phyloP scores from a whole-genome alignment of 768 basidiomycete species.

The Pulveroboletus sp. region DNA sequence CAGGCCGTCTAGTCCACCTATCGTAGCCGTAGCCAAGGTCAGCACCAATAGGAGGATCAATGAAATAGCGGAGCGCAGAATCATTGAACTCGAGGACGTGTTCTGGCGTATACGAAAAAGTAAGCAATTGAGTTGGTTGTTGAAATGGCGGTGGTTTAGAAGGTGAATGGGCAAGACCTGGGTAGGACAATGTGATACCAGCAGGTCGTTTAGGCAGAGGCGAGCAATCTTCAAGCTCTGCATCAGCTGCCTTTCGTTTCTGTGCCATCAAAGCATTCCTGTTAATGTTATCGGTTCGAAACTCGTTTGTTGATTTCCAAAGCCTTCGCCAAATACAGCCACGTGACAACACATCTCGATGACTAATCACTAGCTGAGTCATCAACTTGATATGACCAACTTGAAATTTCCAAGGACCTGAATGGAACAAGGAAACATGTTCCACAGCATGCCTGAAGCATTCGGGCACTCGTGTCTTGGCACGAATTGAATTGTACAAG shows the following conservation, averaged over 20 bases:
- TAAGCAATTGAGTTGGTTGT: slow-evolving; percentile 62
- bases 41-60: slow-evolving; percentile 62
- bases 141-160: slow-evolving; percentile 51
- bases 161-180: slow-evolving; percentile 20
- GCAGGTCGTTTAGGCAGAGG: slow-evolving; percentile 4
- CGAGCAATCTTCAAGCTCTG: slow-evolving; percentile 5
- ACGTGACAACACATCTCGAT: slow-evolving; percentile 2
- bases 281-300: no score
- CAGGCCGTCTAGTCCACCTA: slow-evolving; percentile 64
- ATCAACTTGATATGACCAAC: no score
- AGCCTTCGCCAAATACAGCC: slow-evolving; percentile 25
- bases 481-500: no score
- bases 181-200: slow-evolving; percentile 17
- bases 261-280: slow-evolving; percentile 16
- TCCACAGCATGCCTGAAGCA: no score
- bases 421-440: no score
- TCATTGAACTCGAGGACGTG: slow-evolving; percentile 63
- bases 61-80: slow-evolving; percentile 68
- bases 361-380: no score
- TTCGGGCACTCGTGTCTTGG: no score
- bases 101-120: slow-evolving; percentile 67
- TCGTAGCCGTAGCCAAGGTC: slow-evolving; percentile 72
- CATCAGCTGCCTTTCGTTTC: slow-evolving; percentile 27
- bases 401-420: no score
- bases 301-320: slow-evolving; percentile 17